phyloP scores from a whole-genome alignment of 1,284 basidiomycete genomes.

The Takashimella koratensis region DNA sequence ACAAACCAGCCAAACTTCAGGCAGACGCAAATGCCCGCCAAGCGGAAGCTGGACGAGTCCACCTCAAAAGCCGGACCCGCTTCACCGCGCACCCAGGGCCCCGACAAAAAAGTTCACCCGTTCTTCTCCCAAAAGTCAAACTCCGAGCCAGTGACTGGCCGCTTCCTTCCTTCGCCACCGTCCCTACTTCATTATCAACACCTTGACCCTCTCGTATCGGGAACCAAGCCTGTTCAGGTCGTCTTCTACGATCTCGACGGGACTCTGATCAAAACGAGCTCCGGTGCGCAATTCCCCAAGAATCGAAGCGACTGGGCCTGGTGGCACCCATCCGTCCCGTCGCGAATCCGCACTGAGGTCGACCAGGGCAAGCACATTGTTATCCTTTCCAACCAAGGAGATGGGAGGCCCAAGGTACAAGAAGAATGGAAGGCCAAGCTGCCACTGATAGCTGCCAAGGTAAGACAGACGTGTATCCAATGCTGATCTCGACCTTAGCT shows the following conservation, averaged over 20 bases:
- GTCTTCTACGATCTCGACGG: conserved; percentile 86
- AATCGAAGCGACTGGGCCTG: conserved; percentile 63
- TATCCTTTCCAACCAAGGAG: conserved; percentile 72
- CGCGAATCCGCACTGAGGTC: conserved; percentile 60
- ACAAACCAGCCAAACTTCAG: too few relatives aligned
- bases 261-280: conserved; percentile 68
- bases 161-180: conserved; percentile 26
- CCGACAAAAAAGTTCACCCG: conserved; percentile 8
- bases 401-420: conserved; percentile 50
- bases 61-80: too few relatives aligned
- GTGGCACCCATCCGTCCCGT: conserved; percentile 68
- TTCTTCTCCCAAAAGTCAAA: conserved; percentile 11
- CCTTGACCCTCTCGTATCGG: conserved; percentile 35
- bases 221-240: conserved; percentile 52
- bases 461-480: conserved; percentile 47
- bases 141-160: conserved; percentile 6
- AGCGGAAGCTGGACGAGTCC: not conserved
- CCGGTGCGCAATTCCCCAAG: conserved; percentile 53
- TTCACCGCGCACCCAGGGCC: too few relatives aligned
- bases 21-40: not conserved
- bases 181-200: conserved; percentile 41
- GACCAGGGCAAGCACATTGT: conserved; percentile 70
- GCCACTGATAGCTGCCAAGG: conserved; percentile 62
- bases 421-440: conserved; percentile 73
- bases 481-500: not conserved